These are phyloP conservation scores for Ochromonas danica DNA, from an alignment of 108 stramenopile species.

Conservation along the genomic window DNA sequence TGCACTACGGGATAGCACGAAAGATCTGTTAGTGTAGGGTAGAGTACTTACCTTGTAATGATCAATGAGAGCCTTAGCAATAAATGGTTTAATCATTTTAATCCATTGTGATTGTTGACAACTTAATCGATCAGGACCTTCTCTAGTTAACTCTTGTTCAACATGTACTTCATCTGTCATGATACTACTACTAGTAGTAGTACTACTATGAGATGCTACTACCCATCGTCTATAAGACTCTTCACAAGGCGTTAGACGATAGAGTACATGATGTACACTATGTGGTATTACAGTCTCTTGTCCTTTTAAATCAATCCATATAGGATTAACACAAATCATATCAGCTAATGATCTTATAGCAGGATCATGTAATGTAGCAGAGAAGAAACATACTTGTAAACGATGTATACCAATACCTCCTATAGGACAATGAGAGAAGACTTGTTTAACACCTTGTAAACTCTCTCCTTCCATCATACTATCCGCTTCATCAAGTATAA, in stretches of 20 bases:
- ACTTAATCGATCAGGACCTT: too few species aligned
- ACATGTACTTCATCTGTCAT: too few species aligned
- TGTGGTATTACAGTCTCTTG: slow-evolving; percentile 55
- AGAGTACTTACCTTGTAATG: too few species aligned
- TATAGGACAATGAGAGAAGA: slow-evolving; percentile 46
- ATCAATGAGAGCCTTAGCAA: too few species aligned
- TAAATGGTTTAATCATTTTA: too few species aligned
- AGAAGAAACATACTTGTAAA: slow-evolving; percentile 63
- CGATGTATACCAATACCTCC: slow-evolving; percentile 44
- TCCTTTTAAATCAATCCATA: slow-evolving; percentile 64
- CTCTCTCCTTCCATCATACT: slow-evolving; percentile 43
- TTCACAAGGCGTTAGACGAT: not conserved
- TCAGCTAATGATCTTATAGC: slow-evolving; percentile 42
- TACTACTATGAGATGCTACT: too few species aligned
- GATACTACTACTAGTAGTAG: too few species aligned
- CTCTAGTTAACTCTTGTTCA: too few species aligned
- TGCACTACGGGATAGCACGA: too few species aligned
- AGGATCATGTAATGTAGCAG: slow-evolving; percentile 57
- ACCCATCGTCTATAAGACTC: too few species aligned
- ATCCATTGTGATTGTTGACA: too few species aligned
- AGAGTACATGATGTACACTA: slow-evolving; percentile 60
- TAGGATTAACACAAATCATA: slow-evolving; percentile 56
- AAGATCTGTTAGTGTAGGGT: too few species aligned
- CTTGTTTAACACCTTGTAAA: slow-evolving; percentile 34
- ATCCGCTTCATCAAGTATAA: slow-evolving; percentile 55